Percentiles rank a stretch among this genome's conserved stretches.
Conservation (phyloP, 192 early-diverging fungal genomes). For the Chytriomyces sp. region DNA sequence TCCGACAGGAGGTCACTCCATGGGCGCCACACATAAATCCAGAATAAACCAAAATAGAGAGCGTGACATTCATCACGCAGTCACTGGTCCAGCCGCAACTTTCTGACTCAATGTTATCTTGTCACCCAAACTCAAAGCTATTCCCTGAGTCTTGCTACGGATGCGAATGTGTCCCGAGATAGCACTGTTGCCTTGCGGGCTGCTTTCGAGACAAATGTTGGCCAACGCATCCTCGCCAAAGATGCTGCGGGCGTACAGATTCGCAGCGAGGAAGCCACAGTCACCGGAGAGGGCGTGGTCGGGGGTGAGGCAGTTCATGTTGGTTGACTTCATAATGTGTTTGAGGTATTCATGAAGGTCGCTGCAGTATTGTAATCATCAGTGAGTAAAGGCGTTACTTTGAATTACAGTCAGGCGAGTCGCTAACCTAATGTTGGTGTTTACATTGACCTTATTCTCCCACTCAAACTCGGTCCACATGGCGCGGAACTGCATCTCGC, state of each 20-base stretch:
- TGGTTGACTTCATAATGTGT: conserved; percentile 94
- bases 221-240: conserved; percentile 99
- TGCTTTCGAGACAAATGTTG: conserved; percentile 90
- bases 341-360: conserved; percentile 86
- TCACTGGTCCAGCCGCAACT: background rate
- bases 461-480: conserved; percentile 99
- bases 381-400: background rate
- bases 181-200: conserved; percentile 51
- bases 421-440: conserved; percentile 83
- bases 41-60: too few relatives aligned
- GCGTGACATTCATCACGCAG: too few relatives aligned
- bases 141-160: conserved; percentile 97
- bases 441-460: conserved; percentile 99
- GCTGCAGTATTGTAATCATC: conserved; percentile 38
- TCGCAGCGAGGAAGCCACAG: conserved; percentile 97
- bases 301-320: conserved; percentile 98
- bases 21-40: too few relatives aligned
- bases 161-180: conserved; percentile 97
- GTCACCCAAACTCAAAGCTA: conserved; percentile 89
- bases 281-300: conserved; percentile 88
- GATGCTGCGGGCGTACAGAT: conserved; percentile 93
- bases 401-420: background rate
- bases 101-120: conserved; percentile 43
- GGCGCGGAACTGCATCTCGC: conserved; percentile 88
- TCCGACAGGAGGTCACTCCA: too few relatives aligned